Evolutionary conservation across 2,329 filamentous ascomycete genomes (phyloP), one percentile per base, ranked within the genome.

Genomic region (Fusarium chaquense): DNA sequence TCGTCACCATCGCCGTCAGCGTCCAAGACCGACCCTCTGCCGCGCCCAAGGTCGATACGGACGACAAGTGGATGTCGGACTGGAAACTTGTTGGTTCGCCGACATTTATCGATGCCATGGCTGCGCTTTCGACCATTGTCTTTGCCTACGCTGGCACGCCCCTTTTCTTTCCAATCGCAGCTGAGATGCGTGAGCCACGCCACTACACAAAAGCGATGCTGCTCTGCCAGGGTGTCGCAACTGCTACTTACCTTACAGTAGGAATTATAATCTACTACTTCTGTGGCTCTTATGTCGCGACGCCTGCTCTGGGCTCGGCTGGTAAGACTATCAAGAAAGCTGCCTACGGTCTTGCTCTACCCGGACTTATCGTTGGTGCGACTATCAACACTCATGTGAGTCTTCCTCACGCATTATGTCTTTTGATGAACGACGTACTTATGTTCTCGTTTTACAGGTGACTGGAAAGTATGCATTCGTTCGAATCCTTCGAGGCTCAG

Each of bases 281-380:
- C 56, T 83, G 81, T 63, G 83, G 83, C 1, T 81, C 80, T 0
- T 83, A 80, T 60, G 81, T 85, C 7, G 79, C 82, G 0, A 83
- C 81, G 0, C 83, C 83, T 0, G 81, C 83, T 4, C 76, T 85
- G 5, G 83, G 82, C 2, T 82, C 80, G 30, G 83, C 81, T 2
- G 83, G 83, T 2, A 18, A 47, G 0, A 58, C 71, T 5, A 75
- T 82, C 50, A 84, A 84, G 75, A 83, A 80, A 66, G 73, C 83
- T 20, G 76, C 75, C 49, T 84, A 84, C 53, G 83, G 81, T 5
- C 50, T 78, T 18, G 74, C 75, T 18, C 54, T 77, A 2, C 74
- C 75, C 1, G 76, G 76, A 9, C 65, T 77, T 6, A 43, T 76
- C 18, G 73, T 73, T 30, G 70, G 73, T 11, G 69, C 71, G 2